Percentiles rank a stretch among this genome's conserved stretches.
These are phyloP conservation scores for Suillus subalutaceus DNA, from an alignment of 768 basidiomycete species.

Conservation along the genomic window DNA sequence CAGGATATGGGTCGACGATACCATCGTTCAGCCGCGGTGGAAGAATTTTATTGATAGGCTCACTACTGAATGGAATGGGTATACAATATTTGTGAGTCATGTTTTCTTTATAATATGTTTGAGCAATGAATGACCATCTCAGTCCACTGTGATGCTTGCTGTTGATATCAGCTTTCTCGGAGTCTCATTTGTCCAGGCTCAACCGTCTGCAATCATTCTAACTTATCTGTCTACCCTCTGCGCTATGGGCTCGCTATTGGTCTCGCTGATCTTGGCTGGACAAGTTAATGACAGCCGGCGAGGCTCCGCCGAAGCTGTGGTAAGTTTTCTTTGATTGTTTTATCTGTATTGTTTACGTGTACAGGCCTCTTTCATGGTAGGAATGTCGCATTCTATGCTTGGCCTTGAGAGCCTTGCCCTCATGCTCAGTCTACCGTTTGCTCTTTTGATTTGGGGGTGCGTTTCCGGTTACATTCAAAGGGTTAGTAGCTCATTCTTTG, in stretches of 20 bases:
- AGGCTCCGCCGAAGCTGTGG: constrained; percentile 28
- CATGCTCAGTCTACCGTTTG: constrained; percentile 36
- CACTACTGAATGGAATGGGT: constrained; percentile 49
- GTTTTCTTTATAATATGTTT: neutral
- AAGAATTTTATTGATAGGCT: constrained; percentile 41
- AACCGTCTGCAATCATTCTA: constrained; percentile 19
- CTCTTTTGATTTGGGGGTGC: constrained; percentile 35
- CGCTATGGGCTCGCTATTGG: constrained; percentile 37
- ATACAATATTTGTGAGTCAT: constrained; percentile 47
- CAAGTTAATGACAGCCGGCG: constrained; percentile 35
- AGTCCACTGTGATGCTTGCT: constrained; percentile 53
- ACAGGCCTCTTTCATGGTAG: constrained; percentile 16
- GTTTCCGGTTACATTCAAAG: constrained; percentile 1
- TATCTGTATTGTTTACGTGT: constrained; percentile 5
- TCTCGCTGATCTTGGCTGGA: constrained; percentile 38
- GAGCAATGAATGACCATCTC: neutral
- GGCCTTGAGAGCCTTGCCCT: constrained; percentile 35
- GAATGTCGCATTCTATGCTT: neutral
- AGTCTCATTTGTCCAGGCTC: constrained; percentile 42
- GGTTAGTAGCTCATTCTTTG: neutral
- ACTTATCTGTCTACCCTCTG: constrained; percentile 41
- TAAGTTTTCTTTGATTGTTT: constrained; percentile 28
- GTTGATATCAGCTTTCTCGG: constrained; percentile 57
- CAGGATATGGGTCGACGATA: constrained; percentile 47
- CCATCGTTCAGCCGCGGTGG: constrained; percentile 43